A percentile compares a stretch with the other conserved stretches of the same genome.
Evolutionary conservation across 331 rosid genomes (phyloP).

Genomic region (Rosa hybrid): DNA sequence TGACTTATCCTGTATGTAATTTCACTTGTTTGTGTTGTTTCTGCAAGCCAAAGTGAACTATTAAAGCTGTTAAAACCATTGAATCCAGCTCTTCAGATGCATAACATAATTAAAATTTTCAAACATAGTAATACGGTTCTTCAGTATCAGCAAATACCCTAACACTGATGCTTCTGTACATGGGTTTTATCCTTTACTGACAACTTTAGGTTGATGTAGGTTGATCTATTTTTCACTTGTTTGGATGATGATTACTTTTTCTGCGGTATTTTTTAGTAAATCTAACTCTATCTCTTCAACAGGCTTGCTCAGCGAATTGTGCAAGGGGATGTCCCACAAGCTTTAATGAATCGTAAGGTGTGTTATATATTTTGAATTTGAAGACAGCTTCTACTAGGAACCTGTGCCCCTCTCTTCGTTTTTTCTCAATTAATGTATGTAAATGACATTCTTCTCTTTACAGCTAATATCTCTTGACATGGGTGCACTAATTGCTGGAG

Average conservation of each 20-base stretch:
- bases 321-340: conserved; percentile 98
- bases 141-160: background rate
- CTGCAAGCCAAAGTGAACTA: background rate
- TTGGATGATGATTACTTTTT: conserved; percentile 12
- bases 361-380: conserved; percentile 32
- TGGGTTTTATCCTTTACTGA: background rate
- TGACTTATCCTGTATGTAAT: background rate
- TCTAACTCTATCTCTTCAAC: conserved; percentile 34
- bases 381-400: background rate
- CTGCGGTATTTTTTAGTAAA: conserved; percentile 11
- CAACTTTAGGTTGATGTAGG: background rate
- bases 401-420: background rate
- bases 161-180: background rate
- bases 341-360: conserved; percentile 94
- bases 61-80: background rate
- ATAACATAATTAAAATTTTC: background rate
- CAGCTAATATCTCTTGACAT: conserved; percentile 98
- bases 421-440: conserved; percentile 17
- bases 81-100: background rate
- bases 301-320: conserved; percentile 99
- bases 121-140: background rate
- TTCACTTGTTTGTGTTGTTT: background rate
- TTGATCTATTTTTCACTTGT: background rate
- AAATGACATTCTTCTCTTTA: conserved; percentile 16
- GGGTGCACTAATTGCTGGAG: conserved; percentile 99